Percentiles rank a stretch among this genome's conserved stretches.
phyloP scores from a whole-genome alignment of 805 yeast genomes.

The Kuraishia molischiana region DNA sequence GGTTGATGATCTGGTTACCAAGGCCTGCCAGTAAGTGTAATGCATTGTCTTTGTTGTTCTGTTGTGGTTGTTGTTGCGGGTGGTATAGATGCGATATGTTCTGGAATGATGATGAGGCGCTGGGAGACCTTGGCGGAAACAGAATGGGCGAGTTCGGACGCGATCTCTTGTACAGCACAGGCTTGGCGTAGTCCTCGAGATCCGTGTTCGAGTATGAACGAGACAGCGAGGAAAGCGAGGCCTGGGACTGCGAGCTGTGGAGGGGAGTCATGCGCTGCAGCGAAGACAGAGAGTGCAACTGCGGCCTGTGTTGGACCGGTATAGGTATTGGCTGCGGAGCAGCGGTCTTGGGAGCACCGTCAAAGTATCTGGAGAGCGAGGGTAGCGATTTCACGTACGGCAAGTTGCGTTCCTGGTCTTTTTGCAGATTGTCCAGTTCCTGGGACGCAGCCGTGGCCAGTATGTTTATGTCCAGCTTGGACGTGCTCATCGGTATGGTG shows the following conservation, averaged over 20 bases:
- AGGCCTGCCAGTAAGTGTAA: slow-evolving; percentile 16
- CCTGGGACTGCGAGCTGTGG: background rate
- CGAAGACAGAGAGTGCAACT: slow-evolving; percentile 28
- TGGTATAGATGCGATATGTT: slow-evolving; percentile 7
- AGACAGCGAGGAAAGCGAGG: slow-evolving; percentile 1
- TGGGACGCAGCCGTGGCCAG: slow-evolving; percentile 47
- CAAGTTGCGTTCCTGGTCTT: background rate
- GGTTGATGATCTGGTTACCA: background rate
- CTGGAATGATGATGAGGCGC: slow-evolving; percentile 7
- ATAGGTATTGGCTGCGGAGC: slow-evolving; percentile 16
- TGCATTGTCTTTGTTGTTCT: slow-evolving; percentile 18
- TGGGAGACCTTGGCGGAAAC: slow-evolving; percentile 13
- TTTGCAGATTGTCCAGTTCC: slow-evolving; percentile 34
- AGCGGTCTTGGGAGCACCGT: slow-evolving; percentile 23
- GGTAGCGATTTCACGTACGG: slow-evolving; percentile 40
- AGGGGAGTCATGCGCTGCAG: slow-evolving; percentile 35
- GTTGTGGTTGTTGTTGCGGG: slow-evolving; percentile 2
- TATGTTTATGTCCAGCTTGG: slow-evolving; percentile 33
- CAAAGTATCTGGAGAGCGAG: slow-evolving; percentile 39
- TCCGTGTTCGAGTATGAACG: slow-evolving; percentile 31
- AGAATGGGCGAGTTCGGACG: slow-evolving; percentile 37
- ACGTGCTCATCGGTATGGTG: slow-evolving; percentile 2
- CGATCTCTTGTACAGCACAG: slow-evolving; percentile 32
- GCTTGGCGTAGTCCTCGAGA: slow-evolving; percentile 21
- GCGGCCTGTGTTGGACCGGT: slow-evolving; percentile 5